Conservation (phyloP, 441 rosid genomes). For the Bruguiera hainesii region DNA sequence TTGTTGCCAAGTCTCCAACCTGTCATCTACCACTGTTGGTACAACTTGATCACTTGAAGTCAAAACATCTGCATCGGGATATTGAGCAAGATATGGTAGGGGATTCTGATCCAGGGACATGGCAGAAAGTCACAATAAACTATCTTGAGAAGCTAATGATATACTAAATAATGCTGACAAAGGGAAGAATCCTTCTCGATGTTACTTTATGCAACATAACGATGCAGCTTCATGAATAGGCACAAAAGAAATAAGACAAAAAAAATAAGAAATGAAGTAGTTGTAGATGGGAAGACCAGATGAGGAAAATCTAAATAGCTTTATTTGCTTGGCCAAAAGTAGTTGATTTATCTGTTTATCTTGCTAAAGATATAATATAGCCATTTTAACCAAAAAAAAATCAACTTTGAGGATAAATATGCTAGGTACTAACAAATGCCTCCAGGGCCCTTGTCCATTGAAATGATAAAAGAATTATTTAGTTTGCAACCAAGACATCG, state of each 20-base stretch:
- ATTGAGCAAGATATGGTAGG: constrained; percentile 92
- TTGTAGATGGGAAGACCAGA: not conserved
- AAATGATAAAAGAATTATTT: no score
- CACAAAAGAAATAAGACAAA: not conserved
- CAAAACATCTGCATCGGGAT: constrained; percentile 92
- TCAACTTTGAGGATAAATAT: no score
- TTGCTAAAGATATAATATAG: not conserved
- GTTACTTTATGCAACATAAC: no score
- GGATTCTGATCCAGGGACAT: constrained; percentile 65
- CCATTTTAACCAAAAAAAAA: not conserved
- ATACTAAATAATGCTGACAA: not conserved
- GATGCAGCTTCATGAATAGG: not conserved
- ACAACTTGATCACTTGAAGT: constrained; percentile 96
- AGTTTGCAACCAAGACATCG: no score
- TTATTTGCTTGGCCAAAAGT: not conserved
- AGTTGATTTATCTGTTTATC: not conserved
- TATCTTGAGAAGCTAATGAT: not conserved
- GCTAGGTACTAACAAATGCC: no score
- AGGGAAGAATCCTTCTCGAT: not conserved
- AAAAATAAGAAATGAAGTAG: not conserved
- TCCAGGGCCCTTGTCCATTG: no score
- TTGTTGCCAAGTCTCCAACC: constrained; percentile 95
- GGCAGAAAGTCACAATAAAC: constrained; percentile 18
- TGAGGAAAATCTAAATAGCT: not conserved
- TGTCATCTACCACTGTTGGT: constrained; percentile 94